Evolutionary conservation across 345 rosid species (phyloP).

Genomic region (Boechera stricta): DNA sequence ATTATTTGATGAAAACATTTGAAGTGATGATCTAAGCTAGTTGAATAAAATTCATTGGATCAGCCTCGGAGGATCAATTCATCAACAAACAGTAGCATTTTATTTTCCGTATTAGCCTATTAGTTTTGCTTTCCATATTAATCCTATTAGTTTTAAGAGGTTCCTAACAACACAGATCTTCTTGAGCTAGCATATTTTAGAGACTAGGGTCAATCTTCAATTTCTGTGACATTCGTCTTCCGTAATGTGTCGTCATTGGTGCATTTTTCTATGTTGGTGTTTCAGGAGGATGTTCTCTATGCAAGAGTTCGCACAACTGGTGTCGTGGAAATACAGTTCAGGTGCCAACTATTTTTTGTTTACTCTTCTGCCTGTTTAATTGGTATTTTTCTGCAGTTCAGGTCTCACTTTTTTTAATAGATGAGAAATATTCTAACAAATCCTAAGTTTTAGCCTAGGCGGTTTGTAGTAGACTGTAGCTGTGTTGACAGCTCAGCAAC

Average conservation of each 20-base stretch:
- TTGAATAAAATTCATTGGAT: not conserved
- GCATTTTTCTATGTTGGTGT: conserved; percentile 21
- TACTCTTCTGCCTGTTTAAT: not conserved
- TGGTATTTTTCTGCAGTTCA: not conserved
- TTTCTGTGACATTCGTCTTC: not conserved
- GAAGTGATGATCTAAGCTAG: not conserved
- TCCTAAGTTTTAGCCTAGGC: not conserved
- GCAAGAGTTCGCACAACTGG: conserved; percentile 99
- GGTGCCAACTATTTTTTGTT: conserved; percentile 55
- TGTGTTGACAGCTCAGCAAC: not conserved
- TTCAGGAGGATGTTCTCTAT: conserved; percentile 92
- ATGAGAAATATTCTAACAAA: conserved; percentile 10
- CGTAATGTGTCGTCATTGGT: not conserved
- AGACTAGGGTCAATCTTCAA: not conserved
- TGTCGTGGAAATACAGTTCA: conserved; percentile 98
- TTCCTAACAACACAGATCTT: not conserved
- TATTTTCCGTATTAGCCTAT: conserved; percentile 2
- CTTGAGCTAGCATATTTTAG: not conserved
- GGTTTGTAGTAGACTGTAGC: not conserved
- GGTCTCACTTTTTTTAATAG: not conserved
- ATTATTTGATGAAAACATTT: not conserved
- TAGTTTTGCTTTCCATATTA: too few relatives aligned
- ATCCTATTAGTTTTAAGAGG: not conserved
- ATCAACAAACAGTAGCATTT: not conserved
- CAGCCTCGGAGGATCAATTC: conserved; percentile 1